Evolutionary conservation across 306 rosid genomes (phyloP).

Genomic region (Spatholobus suberectus): DNA sequence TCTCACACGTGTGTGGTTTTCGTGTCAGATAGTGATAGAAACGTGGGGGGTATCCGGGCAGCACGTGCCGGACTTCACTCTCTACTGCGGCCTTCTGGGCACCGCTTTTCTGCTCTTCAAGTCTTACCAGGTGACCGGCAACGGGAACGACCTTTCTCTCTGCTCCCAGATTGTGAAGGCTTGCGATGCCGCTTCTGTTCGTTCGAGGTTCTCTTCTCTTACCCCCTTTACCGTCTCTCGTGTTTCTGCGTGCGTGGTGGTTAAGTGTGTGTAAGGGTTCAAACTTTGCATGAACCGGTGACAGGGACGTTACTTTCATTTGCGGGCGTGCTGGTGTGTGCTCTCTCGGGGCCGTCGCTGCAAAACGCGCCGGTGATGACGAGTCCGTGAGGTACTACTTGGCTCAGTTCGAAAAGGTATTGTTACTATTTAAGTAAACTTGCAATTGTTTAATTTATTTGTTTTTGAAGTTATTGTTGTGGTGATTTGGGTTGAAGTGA

Average conservation of each 20-base stretch:
- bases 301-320: constrained; percentile 70
- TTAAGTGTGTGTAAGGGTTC: constrained; percentile 24
- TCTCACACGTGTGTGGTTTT: constrained; percentile 41
- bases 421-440: background rate
- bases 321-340: constrained; percentile 85
- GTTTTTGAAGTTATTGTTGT: background rate
- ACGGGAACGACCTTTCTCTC: constrained; percentile 61
- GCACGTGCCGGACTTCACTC: constrained; percentile 57
- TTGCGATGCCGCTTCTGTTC: constrained; percentile 67
- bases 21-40: constrained; percentile 64
- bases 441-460: background rate
- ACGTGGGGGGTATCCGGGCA: constrained; percentile 64
- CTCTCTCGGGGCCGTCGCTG: constrained; percentile 78
- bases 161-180: constrained; percentile 69
- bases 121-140: constrained; percentile 55
- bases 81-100: constrained; percentile 77
- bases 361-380: constrained; percentile 58
- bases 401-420: constrained; percentile 65
- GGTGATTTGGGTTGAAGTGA: too few relatives aligned
- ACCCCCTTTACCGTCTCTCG: background rate
- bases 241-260: background rate
- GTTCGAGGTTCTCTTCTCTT: constrained; percentile 52
- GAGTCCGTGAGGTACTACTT: constrained; percentile 57
- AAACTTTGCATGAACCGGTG: constrained; percentile 35
- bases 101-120: constrained; percentile 72